Percentiles rank a stretch among this genome's conserved stretches.
These are phyloP conservation scores for Rhizopogon roseolus DNA, from an alignment of 768 basidiomycete genomes.

Conservation along the genomic window DNA sequence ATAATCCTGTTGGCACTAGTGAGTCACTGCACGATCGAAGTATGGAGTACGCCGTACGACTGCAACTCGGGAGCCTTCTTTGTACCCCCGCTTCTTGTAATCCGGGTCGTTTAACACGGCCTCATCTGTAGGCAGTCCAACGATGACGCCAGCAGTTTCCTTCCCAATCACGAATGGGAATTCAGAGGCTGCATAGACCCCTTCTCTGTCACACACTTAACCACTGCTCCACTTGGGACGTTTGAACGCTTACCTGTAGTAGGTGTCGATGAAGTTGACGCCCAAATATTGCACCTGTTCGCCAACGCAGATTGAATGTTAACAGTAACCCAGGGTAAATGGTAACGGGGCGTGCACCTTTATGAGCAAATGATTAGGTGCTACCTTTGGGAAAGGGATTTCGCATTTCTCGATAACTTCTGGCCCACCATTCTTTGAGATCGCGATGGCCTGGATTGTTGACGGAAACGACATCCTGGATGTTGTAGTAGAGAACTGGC, in stretches of 20 bases:
- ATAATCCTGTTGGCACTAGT: constrained; percentile 30
- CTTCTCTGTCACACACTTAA: constrained; percentile 37
- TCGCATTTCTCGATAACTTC: constrained; percentile 70
- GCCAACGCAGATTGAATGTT: background rate
- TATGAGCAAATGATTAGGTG: constrained; percentile 53
- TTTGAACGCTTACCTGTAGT: constrained; percentile 55
- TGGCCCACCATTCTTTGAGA: constrained; percentile 67
- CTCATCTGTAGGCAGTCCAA: constrained; percentile 66
- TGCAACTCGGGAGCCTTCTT: constrained; percentile 71
- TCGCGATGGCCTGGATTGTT: constrained; percentile 67
- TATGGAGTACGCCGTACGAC: constrained; percentile 40
- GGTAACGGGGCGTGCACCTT: constrained; percentile 18
- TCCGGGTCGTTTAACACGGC: constrained; percentile 54
- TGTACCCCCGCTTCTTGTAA: constrained; percentile 60
- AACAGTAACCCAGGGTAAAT: background rate
- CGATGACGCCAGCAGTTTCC: constrained; percentile 75
- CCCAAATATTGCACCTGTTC: constrained; percentile 66
- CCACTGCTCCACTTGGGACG: constrained; percentile 8
- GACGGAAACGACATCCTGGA: constrained; percentile 50
- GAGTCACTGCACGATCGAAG: background rate
- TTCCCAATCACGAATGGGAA: constrained; percentile 71
- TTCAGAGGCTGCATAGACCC: constrained; percentile 53
- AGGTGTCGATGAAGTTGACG: constrained; percentile 87
- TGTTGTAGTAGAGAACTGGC: constrained; percentile 25
- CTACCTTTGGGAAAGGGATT: constrained; percentile 63